These are phyloP conservation scores for Arthroderma uncinatum DNA, from an alignment of 2,329 filamentous ascomycete genomes.

Conservation along the genomic window DNA sequence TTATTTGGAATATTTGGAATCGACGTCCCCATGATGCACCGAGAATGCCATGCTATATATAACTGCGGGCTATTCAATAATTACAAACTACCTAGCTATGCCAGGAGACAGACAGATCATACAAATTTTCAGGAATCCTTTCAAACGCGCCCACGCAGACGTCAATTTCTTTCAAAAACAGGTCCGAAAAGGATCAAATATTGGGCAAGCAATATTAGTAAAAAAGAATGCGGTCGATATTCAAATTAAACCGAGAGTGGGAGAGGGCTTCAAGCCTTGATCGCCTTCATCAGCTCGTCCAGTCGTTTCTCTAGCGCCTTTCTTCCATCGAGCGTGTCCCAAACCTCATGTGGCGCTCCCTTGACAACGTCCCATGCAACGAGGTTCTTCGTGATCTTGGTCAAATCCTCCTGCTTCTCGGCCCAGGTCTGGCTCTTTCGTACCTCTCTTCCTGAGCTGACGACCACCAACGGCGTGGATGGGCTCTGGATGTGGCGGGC, in stretches of 20 bases:
- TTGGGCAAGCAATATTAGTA: no score
- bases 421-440: slow-evolving; percentile 62
- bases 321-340: slow-evolving; percentile 63
- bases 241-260: not conserved
- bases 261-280: not conserved
- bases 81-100: not conserved
- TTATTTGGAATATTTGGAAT: not conserved
- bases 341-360: slow-evolving; percentile 75
- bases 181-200: not conserved
- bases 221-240: not conserved
- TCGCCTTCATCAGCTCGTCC: slow-evolving; percentile 48
- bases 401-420: slow-evolving; percentile 72
- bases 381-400: slow-evolving; percentile 66
- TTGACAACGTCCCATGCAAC: slow-evolving; percentile 77
- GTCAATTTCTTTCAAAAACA: not conserved
- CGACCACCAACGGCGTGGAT: slow-evolving; percentile 64
- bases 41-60: no score
- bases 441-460: slow-evolving; percentile 68
- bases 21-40: not conserved
- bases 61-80: not conserved
- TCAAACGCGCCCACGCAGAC: not conserved
- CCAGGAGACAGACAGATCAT: not conserved
- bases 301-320: slow-evolving; percentile 68
- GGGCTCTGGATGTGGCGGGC: slow-evolving; percentile 67
- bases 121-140: not conserved